These are phyloP conservation scores for Aquilaria malaccensis DNA, from an alignment of 345 rosid species.

Conservation along the genomic window DNA sequence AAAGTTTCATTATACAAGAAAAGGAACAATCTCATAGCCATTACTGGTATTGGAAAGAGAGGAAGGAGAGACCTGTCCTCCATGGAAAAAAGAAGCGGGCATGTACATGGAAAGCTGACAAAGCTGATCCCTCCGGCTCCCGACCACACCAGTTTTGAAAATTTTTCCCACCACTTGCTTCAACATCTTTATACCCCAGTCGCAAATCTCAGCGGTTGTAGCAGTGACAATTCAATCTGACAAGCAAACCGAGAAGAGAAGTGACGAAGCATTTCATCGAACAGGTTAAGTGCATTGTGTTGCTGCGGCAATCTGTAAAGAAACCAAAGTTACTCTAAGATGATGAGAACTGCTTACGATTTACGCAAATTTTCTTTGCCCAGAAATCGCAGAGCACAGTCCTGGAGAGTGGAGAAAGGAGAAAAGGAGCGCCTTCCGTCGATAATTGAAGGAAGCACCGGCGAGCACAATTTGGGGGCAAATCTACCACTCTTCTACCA, in stretches of 20 bases:
- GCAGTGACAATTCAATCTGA: not conserved
- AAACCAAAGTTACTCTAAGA: no score
- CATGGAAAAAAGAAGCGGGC: conserved; percentile 28
- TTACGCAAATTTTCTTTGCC: no score
- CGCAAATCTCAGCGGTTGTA: not conserved
- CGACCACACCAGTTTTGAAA: conserved; percentile 15
- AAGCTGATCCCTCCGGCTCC: conserved; percentile 27
- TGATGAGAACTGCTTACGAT: no score
- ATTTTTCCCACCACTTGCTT: conserved; percentile 40
- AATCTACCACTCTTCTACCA: no score
- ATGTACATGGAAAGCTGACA: conserved; percentile 28
- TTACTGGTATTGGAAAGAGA: not conserved
- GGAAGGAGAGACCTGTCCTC: conserved; percentile 33
- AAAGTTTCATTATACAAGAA: no score
- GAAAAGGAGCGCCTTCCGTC: no score
- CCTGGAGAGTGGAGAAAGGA: no score
- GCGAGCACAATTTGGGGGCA: no score
- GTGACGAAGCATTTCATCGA: conserved; percentile 14
- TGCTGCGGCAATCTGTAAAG: no score
- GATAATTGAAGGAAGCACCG: no score
- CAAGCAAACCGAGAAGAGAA: not conserved
- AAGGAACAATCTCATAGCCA: not conserved
- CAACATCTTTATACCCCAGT: conserved; percentile 29
- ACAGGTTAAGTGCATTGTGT: conserved; percentile 9
- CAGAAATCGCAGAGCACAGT: no score